These are phyloP conservation scores for Pezizomycotina sp. DNA, from an alignment of 2,329 filamentous ascomycete species.

Conservation along the genomic window DNA sequence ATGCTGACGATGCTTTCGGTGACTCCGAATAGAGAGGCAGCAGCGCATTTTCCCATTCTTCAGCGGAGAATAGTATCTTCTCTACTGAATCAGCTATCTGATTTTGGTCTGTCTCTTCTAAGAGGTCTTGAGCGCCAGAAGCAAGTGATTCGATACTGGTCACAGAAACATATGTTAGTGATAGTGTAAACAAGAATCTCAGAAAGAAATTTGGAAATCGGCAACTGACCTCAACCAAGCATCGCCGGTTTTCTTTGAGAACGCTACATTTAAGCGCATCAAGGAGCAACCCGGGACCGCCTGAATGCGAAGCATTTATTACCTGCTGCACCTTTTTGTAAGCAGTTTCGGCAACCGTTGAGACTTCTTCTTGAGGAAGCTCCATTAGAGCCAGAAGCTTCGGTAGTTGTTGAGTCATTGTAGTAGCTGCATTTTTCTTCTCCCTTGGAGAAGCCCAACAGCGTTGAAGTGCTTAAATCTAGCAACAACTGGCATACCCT, in stretches of 20 bases:
- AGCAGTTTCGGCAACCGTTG: too few species aligned
- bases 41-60: slow-evolving; percentile 20
- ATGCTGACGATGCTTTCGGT: slow-evolving; percentile 45
- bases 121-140: slow-evolving; percentile 9
- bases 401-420: slow-evolving; percentile 24
- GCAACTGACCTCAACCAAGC: too few species aligned
- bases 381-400: slow-evolving; percentile 41
- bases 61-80: slow-evolving; percentile 19
- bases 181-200: not conserved
- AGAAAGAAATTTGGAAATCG: too few species aligned
- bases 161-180: not conserved
- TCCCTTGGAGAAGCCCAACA: too few species aligned
- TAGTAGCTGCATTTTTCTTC: too few species aligned
- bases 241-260: too few species aligned
- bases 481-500: too few species aligned
- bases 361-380: slow-evolving; percentile 26
- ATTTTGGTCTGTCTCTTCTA: slow-evolving; percentile 5
- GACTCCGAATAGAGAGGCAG: slow-evolving; percentile 13
- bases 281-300: too few species aligned
- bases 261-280: too few species aligned
- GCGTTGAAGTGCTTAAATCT: too few species aligned
- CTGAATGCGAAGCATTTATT: too few species aligned
- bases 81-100: slow-evolving; percentile 5
- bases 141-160: slow-evolving; percentile 13
- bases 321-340: too few species aligned